Base-by-base conservation (phyloP, 441 rosid species). In the Gossypium lobatum region DNA sequence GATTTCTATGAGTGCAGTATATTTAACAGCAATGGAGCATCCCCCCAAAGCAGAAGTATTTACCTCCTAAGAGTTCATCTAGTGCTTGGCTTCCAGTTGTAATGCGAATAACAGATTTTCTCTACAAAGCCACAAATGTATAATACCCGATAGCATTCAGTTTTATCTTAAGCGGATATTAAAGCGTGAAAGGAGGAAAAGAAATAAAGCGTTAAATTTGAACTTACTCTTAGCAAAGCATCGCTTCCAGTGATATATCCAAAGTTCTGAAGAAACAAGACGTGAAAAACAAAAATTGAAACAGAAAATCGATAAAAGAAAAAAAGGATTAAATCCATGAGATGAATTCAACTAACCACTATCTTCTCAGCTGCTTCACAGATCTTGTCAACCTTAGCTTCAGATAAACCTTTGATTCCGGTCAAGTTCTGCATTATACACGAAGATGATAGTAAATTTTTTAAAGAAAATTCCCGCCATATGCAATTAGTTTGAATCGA, bases 341-440 rank as follows among this genome's bases (percentile, higher is more conserved):
- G 7, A 48, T 37, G 11, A 70, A 62, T 67, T 50, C 58, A n/a
- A 50, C 97, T 62, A 61, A 95, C 98, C 92, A 95, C 97, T 82
- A 91, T 77, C 77, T 93, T 93, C 85, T 93, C 98, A 23, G 96
- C 97, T 54, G 98, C 96, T 90, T 93, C 97, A 58, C 97, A 93
- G 75, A 95, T 95, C 83, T 93, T 93, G 23, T 93, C 98, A 77
- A 90, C 99, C 84, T 95, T 93, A 61, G 97, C 97, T 83, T 90
- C 93, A 3, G 98, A 91, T 82, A 95, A 85, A 74, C 99, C 97
- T 87, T 88, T 90, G 85, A 93, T 89, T 46, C 97, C 96, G n/a
- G 96, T 93, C 83, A 95, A 85, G 78, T 86, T 75, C 98, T 91
- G 86, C 76, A 61, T 54, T 75, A 76, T 69, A 45, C 3, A 6